Conservation (phyloP, 2,329 filamentous ascomycete species). For the Xylariaceae sp. region DNA sequence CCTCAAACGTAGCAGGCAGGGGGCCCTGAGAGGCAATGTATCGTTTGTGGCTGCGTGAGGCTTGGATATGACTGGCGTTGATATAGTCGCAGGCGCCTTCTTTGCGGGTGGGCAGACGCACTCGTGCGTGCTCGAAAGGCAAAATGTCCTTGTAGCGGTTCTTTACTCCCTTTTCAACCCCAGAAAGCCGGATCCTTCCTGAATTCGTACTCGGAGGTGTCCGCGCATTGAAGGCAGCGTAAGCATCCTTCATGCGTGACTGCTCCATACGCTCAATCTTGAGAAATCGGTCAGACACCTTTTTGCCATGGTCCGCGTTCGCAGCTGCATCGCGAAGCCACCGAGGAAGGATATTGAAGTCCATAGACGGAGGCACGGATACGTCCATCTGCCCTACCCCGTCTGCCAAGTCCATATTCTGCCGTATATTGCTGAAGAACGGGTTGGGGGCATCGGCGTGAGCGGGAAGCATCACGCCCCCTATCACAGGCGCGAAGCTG, state of each 20-base stretch:
- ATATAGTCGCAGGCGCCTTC: slow-evolving; percentile 80
- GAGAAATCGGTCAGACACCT: slow-evolving; percentile 76
- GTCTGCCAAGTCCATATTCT: slow-evolving; percentile 90
- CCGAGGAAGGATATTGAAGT: slow-evolving; percentile 51
- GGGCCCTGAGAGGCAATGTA: slow-evolving; percentile 97
- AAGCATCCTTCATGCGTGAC: slow-evolving; percentile 81
- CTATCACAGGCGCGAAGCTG: slow-evolving; percentile 67
- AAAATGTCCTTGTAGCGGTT: slow-evolving; percentile 98
- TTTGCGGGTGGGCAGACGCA: slow-evolving; percentile 63
- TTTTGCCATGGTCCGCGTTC: slow-evolving; percentile 64
- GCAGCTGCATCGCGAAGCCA: slow-evolving; percentile 71
- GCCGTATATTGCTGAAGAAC: slow-evolving; percentile 92
- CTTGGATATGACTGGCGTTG: slow-evolving; percentile 82
- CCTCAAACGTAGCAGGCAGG: slow-evolving; percentile 83
- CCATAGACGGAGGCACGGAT: slow-evolving; percentile 36
- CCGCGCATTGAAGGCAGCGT: slow-evolving; percentile 40
- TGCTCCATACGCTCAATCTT: slow-evolving; percentile 79
- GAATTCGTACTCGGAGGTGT: slow-evolving; percentile 21
- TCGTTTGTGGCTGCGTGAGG: slow-evolving; percentile 74
- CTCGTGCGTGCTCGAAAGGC: slow-evolving; percentile 88
- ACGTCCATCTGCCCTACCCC: slow-evolving; percentile 80
- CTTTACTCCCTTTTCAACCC: slow-evolving; percentile 89
- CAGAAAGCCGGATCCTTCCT: slow-evolving; percentile 64
- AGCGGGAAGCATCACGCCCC: slow-evolving; percentile 75
- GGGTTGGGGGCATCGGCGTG: slow-evolving; percentile 66